phyloP scores from a whole-genome alignment of 768 basidiomycete genomes.

The Mycena kentingensis region DNA sequence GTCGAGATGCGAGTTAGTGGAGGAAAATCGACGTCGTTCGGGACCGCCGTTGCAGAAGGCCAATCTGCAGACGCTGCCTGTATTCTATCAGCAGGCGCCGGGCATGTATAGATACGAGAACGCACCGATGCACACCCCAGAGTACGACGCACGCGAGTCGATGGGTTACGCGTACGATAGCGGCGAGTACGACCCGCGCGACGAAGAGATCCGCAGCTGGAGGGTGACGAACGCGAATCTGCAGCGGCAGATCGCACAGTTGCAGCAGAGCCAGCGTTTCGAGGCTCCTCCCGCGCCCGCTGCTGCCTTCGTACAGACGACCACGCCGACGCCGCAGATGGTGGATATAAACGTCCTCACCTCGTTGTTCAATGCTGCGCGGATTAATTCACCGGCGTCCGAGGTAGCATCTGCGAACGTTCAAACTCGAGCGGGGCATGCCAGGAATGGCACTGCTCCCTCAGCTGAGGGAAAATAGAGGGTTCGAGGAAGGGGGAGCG shows the following conservation, averaged over 20 bases:
- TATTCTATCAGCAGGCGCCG: not conserved
- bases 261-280: not conserved
- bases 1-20: not conserved
- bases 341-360: too few relatives aligned
- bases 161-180: not conserved
- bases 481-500: too few relatives aligned
- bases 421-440: too few relatives aligned
- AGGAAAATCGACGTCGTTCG: not conserved
- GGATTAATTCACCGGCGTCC: too few relatives aligned
- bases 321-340: not conserved
- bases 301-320: not conserved
- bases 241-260: not conserved
- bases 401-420: too few relatives aligned
- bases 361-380: too few relatives aligned
- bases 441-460: too few relatives aligned
- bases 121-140: not conserved
- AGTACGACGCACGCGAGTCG: not conserved
- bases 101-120: not conserved
- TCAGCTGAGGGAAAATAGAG: too few relatives aligned
- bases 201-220: not conserved
- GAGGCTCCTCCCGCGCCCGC: slow-evolving; percentile 5
- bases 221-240: not conserved
- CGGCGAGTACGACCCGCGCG: not conserved
- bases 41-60: not conserved
- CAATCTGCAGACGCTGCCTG: too few relatives aligned